Evolutionary conservation across 2,329 filamentous ascomycete species (phyloP).

Genomic region (Calonectria hawksworthii): DNA sequence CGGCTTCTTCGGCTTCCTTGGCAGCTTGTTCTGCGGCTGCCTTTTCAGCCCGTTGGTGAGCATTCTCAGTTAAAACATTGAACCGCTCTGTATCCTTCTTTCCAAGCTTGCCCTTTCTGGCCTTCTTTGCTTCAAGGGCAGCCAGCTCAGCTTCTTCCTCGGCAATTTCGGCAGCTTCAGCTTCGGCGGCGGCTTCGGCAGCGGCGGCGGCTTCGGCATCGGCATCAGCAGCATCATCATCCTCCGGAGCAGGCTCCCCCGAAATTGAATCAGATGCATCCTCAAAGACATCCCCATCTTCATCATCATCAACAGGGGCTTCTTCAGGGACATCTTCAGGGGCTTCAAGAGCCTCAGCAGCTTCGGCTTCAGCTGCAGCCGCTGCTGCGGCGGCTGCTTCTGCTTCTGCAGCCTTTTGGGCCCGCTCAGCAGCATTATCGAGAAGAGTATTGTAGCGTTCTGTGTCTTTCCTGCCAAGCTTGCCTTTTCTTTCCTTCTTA

Average conservation of each 20-base stretch:
- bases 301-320: conserved; percentile 47
- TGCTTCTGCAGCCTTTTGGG: conserved; percentile 56
- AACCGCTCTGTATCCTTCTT: conserved; percentile 63
- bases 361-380: conserved; percentile 37
- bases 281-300: conserved; percentile 31
- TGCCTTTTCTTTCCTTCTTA: conserved; percentile 66
- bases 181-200: neutral
- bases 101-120: conserved; percentile 60
- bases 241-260: conserved; percentile 15
- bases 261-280: conserved; percentile 15
- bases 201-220: conserved; percentile 18
- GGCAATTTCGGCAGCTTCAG: conserved; percentile 33
- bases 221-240: conserved; percentile 41
- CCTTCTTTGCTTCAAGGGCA: conserved; percentile 62
- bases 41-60: conserved; percentile 51
- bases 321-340: conserved; percentile 40
- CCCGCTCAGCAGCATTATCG: conserved; percentile 51
- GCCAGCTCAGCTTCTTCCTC: conserved; percentile 54
- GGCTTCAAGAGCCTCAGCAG: conserved; percentile 41
- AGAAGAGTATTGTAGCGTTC: conserved; percentile 58
- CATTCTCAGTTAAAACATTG: conserved; percentile 52
- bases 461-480: conserved; percentile 59
- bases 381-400: conserved; percentile 42
- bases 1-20: conserved; percentile 40
- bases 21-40: conserved; percentile 49